Conservation (phyloP, 148 eudicot species). For the Vaccinium corymbosum region DNA sequence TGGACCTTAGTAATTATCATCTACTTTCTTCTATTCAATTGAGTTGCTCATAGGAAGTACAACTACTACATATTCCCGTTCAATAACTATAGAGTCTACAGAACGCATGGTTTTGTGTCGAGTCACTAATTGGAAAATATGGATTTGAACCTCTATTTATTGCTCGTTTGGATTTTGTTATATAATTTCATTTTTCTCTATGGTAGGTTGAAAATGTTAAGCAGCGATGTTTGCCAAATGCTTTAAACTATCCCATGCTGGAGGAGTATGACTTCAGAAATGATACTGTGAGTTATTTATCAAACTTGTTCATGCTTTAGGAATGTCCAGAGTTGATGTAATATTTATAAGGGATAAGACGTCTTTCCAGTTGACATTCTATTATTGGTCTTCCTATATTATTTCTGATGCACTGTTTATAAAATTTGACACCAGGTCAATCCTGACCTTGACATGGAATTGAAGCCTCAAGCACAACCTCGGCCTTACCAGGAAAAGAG, state of each 20-base stretch:
- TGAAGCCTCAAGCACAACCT: slow-evolving; percentile 97
- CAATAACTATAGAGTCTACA: not conserved
- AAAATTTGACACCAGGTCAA: slow-evolving; percentile 49
- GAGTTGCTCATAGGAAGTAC: not conserved
- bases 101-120: not conserved
- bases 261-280: slow-evolving; percentile 98
- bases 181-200: not conserved
- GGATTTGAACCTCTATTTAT: not conserved
- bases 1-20: not conserved
- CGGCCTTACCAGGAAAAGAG: slow-evolving; percentile 98
- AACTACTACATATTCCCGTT: not conserved
- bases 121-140: not conserved
- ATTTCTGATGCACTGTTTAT: not conserved
- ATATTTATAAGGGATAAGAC: not conserved
- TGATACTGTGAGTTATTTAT: slow-evolving; percentile 67
- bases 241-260: slow-evolving; percentile 93
- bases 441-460: slow-evolving; percentile 96
- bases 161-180: not conserved
- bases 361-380: not conserved
- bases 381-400: not conserved
- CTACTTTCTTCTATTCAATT: not conserved
- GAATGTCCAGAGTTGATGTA: slow-evolving; percentile 4
- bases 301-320: not conserved
- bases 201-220: slow-evolving; percentile 93
- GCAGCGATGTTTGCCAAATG: slow-evolving; percentile 94